phyloP scores from a whole-genome alignment of 805 yeast genomes.

The Danielia oregonensis region DNA sequence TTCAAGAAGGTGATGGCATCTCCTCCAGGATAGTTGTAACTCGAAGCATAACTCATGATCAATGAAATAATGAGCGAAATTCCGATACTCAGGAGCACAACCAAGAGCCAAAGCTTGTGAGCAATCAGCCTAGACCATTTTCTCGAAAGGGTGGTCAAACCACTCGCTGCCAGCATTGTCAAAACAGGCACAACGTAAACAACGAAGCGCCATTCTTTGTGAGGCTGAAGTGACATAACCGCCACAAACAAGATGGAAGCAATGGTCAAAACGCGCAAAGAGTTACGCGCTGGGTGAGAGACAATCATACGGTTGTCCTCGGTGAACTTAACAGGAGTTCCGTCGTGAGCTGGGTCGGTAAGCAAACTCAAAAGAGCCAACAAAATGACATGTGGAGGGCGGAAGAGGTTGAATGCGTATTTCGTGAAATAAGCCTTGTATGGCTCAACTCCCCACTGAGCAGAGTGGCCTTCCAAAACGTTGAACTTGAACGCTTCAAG shows the following conservation, averaged over 20 bases:
- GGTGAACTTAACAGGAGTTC: constrained; percentile 15
- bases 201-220: constrained; percentile 93
- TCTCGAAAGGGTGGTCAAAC: constrained; percentile 36
- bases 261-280: constrained; percentile 43
- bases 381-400: constrained; percentile 44
- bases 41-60: constrained; percentile 58
- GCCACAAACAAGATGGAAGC: constrained; percentile 55
- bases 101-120: constrained; percentile 25
- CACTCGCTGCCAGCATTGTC: constrained; percentile 60
- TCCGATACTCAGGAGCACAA: constrained; percentile 17
- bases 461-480: constrained; percentile 68
- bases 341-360: constrained; percentile 42
- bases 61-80: constrained; percentile 38
- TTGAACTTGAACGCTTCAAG: constrained; percentile 68
- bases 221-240: constrained; percentile 76
- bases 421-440: constrained; percentile 59
- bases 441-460: constrained; percentile 86
- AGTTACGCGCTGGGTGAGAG: constrained; percentile 28
- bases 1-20: constrained; percentile 59
- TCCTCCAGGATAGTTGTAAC: constrained; percentile 89
- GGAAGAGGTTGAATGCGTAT: constrained; percentile 36
- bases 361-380: constrained; percentile 34
- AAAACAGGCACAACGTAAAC: constrained; percentile 70
- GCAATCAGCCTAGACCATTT: constrained; percentile 17
- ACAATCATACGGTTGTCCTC: constrained; percentile 19